A percentile compares a stretch with the other conserved stretches of the same genome.
Evolutionary conservation across 2,329 filamentous ascomycete species (phyloP).

Genomic region (Akanthomyces lecanii): DNA sequence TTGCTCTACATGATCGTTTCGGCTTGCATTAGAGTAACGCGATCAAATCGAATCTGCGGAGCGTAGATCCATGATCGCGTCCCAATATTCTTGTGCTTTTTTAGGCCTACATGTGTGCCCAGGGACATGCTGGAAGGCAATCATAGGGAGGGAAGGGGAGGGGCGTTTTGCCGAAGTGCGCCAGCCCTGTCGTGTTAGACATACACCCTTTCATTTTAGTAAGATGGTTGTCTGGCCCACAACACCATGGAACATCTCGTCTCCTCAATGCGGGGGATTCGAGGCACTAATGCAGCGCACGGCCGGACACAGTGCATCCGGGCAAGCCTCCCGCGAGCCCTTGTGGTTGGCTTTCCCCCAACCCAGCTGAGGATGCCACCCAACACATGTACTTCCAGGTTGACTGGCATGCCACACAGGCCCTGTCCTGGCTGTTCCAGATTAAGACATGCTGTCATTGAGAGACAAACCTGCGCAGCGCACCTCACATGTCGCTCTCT

Average conservation of each 20-base stretch:
- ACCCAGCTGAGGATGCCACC: neutral
- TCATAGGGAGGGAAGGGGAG: too few relatives aligned
- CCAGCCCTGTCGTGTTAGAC: neutral
- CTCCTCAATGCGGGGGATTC: neutral
- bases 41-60: neutral
- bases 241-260: neutral
- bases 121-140: neutral
- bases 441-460: neutral
- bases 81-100: neutral
- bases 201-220: neutral
- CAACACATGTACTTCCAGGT: neutral
- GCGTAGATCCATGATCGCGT: neutral
- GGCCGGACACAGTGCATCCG: slow-evolving; percentile 1
- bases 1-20: neutral
- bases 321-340: neutral
- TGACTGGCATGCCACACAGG: too few relatives aligned
- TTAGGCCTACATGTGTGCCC: neutral
- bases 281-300: neutral
- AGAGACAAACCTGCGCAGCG: too few relatives aligned
- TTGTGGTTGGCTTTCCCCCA: neutral
- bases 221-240: neutral
- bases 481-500: too few relatives aligned
- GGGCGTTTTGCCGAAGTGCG: neutral
- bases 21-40: neutral
- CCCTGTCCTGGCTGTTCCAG: neutral